These are phyloP conservation scores for Fusarium falciforme DNA, from an alignment of 2,329 filamentous ascomycete genomes.

Conservation along the genomic window DNA sequence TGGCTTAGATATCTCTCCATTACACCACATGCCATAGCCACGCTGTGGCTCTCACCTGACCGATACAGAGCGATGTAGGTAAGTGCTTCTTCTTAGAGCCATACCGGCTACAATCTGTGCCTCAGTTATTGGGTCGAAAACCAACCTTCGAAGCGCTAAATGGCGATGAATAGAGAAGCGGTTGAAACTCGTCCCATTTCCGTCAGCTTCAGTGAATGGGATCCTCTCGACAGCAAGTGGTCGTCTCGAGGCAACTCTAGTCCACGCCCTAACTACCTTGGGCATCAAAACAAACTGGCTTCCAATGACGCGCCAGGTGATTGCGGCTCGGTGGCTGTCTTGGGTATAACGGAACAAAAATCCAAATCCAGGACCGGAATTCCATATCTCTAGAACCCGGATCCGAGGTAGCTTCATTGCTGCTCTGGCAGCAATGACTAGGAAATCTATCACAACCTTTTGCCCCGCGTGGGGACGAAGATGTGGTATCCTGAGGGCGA, in stretches of 20 bases:
- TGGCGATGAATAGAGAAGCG: not conserved
- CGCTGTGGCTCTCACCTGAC: not conserved
- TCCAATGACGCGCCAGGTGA: slow-evolving; percentile 11
- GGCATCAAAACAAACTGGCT: not conserved
- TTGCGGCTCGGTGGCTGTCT: not conserved
- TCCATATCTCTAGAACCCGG: slow-evolving; percentile 20
- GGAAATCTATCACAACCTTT: not conserved
- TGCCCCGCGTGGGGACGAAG: not conserved
- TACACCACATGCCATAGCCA: not conserved
- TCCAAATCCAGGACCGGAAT: not conserved
- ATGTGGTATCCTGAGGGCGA: not conserved
- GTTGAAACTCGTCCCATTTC: not conserved
- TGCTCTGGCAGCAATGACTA: slow-evolving; percentile 6
- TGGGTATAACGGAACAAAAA: slow-evolving; percentile 20
- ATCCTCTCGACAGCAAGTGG: not conserved
- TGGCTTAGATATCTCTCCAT: not conserved
- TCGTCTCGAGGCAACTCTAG: not conserved
- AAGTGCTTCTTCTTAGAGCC: not conserved
- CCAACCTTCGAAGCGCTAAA: slow-evolving; percentile 6
- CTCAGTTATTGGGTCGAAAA: slow-evolving; percentile 6
- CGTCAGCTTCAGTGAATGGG: slow-evolving; percentile 1
- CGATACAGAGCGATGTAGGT: not conserved
- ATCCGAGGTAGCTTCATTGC: slow-evolving; percentile 6
- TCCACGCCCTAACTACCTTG: not conserved
- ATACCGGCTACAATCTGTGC: not conserved